These are phyloP conservation scores for Gaeumannomyces tritici DNA, from an alignment of 2,329 filamentous ascomycete genomes.

Conservation along the genomic window DNA sequence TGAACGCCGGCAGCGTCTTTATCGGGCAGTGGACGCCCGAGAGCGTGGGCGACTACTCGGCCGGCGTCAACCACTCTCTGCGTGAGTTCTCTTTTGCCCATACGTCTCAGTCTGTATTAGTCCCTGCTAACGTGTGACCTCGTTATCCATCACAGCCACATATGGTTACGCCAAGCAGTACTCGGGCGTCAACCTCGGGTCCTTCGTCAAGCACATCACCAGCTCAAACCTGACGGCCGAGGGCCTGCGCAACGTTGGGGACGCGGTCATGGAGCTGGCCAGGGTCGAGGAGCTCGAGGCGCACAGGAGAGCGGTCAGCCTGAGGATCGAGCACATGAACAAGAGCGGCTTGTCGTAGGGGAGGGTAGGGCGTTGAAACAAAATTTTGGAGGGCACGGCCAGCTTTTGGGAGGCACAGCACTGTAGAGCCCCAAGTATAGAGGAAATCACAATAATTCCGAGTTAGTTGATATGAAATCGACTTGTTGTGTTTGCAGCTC, in stretches of 20 bases:
- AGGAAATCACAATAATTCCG: no score
- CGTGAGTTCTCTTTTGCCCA: slow-evolving; percentile 51
- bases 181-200: slow-evolving; percentile 90
- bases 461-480: no score
- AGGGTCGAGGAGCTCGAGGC: slow-evolving; percentile 92
- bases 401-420: no score
- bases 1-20: slow-evolving; percentile 94
- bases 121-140: background rate
- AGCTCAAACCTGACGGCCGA: slow-evolving; percentile 81
- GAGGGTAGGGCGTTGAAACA: no score
- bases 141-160: slow-evolving; percentile 50
- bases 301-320: slow-evolving; percentile 81
- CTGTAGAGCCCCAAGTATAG: no score
- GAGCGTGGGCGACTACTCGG: slow-evolving; percentile 95
- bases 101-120: no score
- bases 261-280: slow-evolving; percentile 88
- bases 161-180: slow-evolving; percentile 99
- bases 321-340: slow-evolving; percentile 53
- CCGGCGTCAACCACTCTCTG: slow-evolving; percentile 93
- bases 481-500: no score
- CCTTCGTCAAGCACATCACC: slow-evolving; percentile 97
- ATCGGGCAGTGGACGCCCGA: slow-evolving; percentile 95
- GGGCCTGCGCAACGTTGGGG: slow-evolving; percentile 75
- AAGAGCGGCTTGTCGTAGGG: slow-evolving; percentile 1
- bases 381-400: no score